Conservation (phyloP, 768 basidiomycete genomes). For the Lactarius sanguifluus region DNA sequence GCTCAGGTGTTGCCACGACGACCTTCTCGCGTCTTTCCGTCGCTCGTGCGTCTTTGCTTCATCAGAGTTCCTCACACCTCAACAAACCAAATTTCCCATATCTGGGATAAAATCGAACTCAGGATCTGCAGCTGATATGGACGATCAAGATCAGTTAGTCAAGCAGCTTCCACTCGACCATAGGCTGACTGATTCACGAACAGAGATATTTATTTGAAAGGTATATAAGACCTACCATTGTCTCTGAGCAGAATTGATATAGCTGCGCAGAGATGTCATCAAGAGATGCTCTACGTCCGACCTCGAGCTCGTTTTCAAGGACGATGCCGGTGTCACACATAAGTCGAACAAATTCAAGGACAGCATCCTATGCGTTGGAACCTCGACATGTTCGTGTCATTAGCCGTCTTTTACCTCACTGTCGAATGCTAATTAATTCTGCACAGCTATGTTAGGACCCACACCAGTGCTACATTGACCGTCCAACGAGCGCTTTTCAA, state of each 20-base stretch:
- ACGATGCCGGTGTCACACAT: neutral
- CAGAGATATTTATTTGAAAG: neutral
- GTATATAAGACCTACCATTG: neutral
- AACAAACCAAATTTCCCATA: too few relatives aligned
- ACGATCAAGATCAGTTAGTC: neutral
- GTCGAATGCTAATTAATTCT: neutral
- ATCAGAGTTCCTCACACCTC: too few relatives aligned
- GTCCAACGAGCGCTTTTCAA: too few relatives aligned
- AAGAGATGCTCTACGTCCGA: neutral
- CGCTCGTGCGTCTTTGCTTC: too few relatives aligned
- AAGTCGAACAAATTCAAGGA: neutral
- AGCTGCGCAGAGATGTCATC: neutral
- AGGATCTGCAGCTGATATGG: too few relatives aligned
- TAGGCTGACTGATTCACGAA: neutral
- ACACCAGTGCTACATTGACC: neutral
- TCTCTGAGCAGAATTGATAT: neutral
- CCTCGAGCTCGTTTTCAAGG: neutral
- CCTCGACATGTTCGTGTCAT: neutral
- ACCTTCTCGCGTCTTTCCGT: too few relatives aligned
- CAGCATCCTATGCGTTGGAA: neutral
- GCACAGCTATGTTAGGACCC: neutral
- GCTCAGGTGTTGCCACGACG: too few relatives aligned
- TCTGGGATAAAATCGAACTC: too few relatives aligned
- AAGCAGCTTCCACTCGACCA: fast-evolving
- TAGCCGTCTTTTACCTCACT: neutral